Percentiles rank a stretch among this genome's conserved stretches.
phyloP scores from a whole-genome alignment of 352 stramenopile genomes.

The Phytophthora hybrid region DNA sequence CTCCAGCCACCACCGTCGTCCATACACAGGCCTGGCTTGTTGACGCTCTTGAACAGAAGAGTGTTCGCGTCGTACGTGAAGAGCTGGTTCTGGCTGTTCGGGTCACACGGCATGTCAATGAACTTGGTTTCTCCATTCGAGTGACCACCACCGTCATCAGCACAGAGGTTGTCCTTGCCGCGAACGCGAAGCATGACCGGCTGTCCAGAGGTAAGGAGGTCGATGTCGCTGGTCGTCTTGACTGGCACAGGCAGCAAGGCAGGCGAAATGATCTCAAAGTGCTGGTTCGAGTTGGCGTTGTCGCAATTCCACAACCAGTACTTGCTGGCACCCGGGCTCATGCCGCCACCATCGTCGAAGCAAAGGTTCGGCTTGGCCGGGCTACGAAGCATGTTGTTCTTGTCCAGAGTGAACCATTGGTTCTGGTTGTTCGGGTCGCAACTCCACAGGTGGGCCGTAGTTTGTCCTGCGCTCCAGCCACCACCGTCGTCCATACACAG shows the following conservation, averaged over 20 bases:
- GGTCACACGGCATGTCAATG: conserved; percentile 21
- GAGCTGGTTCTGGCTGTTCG: conserved; percentile 30
- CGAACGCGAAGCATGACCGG: no score
- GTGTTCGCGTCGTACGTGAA: conserved; percentile 25
- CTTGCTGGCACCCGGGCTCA: not conserved
- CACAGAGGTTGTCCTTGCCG: no score
- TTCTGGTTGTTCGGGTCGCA: conserved; percentile 36
- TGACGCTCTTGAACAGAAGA: conserved; percentile 18
- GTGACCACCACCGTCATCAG: not conserved
- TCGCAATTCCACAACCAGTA: conserved; percentile 25
- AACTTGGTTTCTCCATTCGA: conserved; percentile 32
- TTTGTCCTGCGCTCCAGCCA: conserved; percentile 6
- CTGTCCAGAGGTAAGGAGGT: no score
- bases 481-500: conserved; percentile 31
- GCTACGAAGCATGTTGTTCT: conserved; percentile 26
- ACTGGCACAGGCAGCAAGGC: no score
- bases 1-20: conserved; percentile 24
- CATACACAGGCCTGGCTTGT: conserved; percentile 27
- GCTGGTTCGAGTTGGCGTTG: conserved; percentile 24
- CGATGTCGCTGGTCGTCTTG: no score
- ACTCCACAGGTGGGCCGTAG: conserved; percentile 16
- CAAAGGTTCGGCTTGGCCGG: conserved; percentile 35
- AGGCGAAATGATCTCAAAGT: conserved; percentile 29
- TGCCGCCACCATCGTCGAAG: conserved; percentile 27
- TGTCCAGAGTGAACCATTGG: conserved; percentile 38